These are phyloP conservation scores for Euryodendron excelsum DNA, from an alignment of 148 eudicot genomes.

Conservation along the genomic window DNA sequence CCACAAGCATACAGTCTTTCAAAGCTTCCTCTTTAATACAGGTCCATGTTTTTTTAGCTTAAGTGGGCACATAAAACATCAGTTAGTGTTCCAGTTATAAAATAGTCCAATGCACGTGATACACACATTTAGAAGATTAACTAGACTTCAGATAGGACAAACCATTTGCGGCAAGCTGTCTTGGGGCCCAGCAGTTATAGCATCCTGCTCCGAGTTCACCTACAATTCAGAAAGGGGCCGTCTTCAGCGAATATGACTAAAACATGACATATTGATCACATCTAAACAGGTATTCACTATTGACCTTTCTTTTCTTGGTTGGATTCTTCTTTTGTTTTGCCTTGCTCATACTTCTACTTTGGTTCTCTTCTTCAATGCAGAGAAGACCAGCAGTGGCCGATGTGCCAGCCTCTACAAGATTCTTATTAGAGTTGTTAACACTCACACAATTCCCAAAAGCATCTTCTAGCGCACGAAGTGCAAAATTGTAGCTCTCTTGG, in stretches of 20 bases:
- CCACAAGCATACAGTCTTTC: neutral
- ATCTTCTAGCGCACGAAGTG: conserved; percentile 75
- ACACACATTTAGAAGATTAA: neutral
- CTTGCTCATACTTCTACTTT: conserved; percentile 58
- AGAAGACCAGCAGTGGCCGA: conserved; percentile 68
- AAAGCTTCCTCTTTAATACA: neutral
- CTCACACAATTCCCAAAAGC: conserved; percentile 63
- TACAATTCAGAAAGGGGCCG: conserved; percentile 28
- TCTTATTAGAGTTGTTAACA: conserved; percentile 64
- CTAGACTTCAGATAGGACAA: conserved; percentile 26
- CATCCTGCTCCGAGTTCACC: conserved; percentile 72
- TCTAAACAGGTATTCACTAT: conserved; percentile 9
- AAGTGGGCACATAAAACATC: neutral
- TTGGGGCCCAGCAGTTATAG: conserved; percentile 59
- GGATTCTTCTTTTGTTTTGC: conserved; percentile 65
- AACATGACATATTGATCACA: conserved; percentile 14
- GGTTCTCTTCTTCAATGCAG: conserved; percentile 78
- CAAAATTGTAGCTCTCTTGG: conserved; percentile 69
- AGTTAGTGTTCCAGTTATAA: neutral
- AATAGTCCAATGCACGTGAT: neutral
- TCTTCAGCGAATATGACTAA: conserved; percentile 12
- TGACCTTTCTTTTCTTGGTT: conserved; percentile 87
- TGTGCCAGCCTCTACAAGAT: conserved; percentile 60
- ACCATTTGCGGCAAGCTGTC: conserved; percentile 85
- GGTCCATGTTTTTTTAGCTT: no score